Evolutionary conservation across 225 moss, liverwort and hornwort genomes (phyloP), one percentile per base, ranked within the genome.

Genomic region (Thuidium tamariscinum): DNA sequence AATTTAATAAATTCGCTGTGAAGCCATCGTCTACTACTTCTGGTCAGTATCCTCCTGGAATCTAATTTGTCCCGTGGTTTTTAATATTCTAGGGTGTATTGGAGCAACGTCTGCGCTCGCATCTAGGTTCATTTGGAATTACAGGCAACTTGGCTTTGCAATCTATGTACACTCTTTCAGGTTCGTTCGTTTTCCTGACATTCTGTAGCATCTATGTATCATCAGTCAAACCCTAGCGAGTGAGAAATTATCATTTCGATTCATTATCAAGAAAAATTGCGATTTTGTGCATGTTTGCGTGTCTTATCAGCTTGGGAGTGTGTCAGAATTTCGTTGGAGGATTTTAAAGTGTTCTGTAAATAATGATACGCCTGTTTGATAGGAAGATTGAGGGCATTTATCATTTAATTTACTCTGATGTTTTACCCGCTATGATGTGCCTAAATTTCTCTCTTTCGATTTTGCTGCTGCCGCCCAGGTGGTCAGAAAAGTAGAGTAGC

Each of bases 401-500:
- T 83, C 74, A 52, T 77, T 51, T 32, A 60, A 51, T 83, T 23
- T 67, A 68, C 67, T 74, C 73, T 17, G 39, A 39, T 37, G 34
- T 52, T 66, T 65, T 39, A n/a, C 70, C 60, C 21, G 46, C 71
- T 46, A 17, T 46, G 48, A 42, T 42, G 46, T 74, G 21, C 63
- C 82, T 80, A 63, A 83, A 76, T 48, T 9, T 52, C 23, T 66
- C 51, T 66, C 59, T 64, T 84, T 39, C 59, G 49, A 74, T 64
- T 87, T 87, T 79, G 60, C 20, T 79, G 48, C 39, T 82, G 87
- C 80, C 54, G 54, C 81, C 83, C 93, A 97, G 97, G 99, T 89
- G 99, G 97, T 86, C 97, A 99, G 84, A 99, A 99, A 86, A 99
- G 99, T 90, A 95, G 99, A 75, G 99, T 99, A 60, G 97, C 99